Conservation (phyloP, 345 rosid species). For the Citrus maxima region DNA sequence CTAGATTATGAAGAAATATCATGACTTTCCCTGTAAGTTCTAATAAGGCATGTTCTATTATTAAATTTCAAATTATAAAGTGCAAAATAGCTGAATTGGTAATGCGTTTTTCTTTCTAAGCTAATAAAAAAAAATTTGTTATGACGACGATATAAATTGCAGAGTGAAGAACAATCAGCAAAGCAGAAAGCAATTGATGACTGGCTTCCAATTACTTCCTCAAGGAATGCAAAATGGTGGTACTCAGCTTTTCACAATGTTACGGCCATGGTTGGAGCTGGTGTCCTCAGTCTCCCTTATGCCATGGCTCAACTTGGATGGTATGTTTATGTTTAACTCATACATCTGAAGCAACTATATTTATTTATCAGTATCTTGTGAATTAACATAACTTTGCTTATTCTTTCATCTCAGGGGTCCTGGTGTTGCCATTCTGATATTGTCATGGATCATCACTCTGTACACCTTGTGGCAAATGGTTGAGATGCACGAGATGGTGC, state of each 20-base stretch:
- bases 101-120: background rate
- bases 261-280: slow-evolving; percentile 93
- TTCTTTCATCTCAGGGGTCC: slow-evolving; percentile 58
- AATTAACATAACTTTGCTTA: background rate
- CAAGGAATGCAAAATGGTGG: slow-evolving; percentile 92
- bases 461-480: slow-evolving; percentile 92
- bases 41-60: too few species aligned
- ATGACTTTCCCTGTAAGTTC: too few species aligned
- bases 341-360: background rate
- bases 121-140: background rate
- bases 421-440: slow-evolving; percentile 49
- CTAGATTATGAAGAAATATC: too few species aligned
- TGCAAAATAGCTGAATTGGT: too few species aligned
- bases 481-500: slow-evolving; percentile 89
- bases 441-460: slow-evolving; percentile 73
- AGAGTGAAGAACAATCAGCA: slow-evolving; percentile 29
- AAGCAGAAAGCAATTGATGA: slow-evolving; percentile 63
- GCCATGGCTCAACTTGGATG: slow-evolving; percentile 84
- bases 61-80: too few species aligned
- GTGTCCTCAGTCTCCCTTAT: slow-evolving; percentile 79
- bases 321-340: slow-evolving; percentile 27
- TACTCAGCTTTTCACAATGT: slow-evolving; percentile 85
- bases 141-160: background rate
- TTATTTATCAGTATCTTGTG: background rate
- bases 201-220: slow-evolving; percentile 74